These are phyloP conservation scores for Ceratocystis huliohia DNA, from an alignment of 2,329 filamentous ascomycete genomes.

Conservation along the genomic window DNA sequence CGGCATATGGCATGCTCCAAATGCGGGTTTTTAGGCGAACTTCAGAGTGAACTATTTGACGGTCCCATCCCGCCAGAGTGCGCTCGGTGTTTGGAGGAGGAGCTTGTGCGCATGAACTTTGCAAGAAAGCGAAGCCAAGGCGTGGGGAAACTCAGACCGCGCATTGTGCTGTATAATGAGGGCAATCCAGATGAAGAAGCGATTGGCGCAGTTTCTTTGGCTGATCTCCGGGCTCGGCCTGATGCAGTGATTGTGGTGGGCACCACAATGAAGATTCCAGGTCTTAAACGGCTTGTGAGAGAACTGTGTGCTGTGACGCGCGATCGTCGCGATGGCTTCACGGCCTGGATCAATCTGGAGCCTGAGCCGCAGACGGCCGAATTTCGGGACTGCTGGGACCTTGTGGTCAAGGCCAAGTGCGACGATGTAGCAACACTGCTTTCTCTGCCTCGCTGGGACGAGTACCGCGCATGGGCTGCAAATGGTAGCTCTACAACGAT, in stretches of 20 bases:
- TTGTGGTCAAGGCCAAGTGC: conserved; percentile 75
- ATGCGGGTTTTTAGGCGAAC: conserved; percentile 62
- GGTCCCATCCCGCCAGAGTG: conserved; percentile 77
- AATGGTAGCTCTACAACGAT: conserved; percentile 36
- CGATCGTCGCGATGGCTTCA: conserved; percentile 67
- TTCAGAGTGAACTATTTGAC: conserved; percentile 68
- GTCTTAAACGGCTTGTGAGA: conserved; percentile 75
- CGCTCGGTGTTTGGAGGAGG: conserved; percentile 57
- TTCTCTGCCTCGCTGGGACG: conserved; percentile 48
- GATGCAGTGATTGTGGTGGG: conserved; percentile 92
- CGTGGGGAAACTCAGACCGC: conserved; percentile 74
- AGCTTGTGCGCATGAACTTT: conserved; percentile 59
- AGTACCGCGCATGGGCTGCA: conserved; percentile 13
- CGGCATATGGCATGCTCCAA: conserved; percentile 97
- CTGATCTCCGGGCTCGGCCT: conserved; percentile 72
- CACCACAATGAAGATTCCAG: conserved; percentile 89
- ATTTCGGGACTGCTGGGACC: conserved; percentile 85
- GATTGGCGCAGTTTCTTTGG: conserved; percentile 78
- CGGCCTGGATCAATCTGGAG: conserved; percentile 90
- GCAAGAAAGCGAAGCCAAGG: conserved; percentile 87
- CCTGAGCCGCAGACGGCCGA: conserved; percentile 69
- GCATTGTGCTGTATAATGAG: conserved; percentile 96
- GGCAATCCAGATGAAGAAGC: conserved; percentile 93
- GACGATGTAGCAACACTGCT: conserved; percentile 73
- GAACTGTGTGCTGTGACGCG: conserved; percentile 85